Evolutionary conservation across 83 land plant species (phyloP), one percentile per base, ranked within the genome.

Genomic region (Diphasiastrum complanatum): DNA sequence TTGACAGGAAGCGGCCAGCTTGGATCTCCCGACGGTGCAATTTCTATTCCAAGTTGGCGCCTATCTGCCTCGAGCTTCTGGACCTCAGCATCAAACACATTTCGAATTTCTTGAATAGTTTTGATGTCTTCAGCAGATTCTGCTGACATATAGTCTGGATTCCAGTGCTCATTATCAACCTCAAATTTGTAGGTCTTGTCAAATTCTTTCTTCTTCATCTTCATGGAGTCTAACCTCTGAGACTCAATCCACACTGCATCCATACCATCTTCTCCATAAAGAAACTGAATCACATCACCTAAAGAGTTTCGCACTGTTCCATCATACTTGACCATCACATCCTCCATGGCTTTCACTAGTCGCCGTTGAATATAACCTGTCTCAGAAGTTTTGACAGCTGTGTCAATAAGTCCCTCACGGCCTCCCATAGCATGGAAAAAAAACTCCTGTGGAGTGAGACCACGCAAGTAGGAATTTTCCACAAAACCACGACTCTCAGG

Each of bases 361-460:
- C 99, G 81, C 75, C 99, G 78, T 69, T 95, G 99, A n/a, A 95
- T 95, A 67, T 95, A 95, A 0, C 99, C 99, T 34, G 99, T 89
- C 67, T 95, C 99, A 45, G 99, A 90, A 45, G 99, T 95, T 61
- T 95, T 95, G 32, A 95, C 99, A 38, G 99, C 99, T 33, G 99
- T 95, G 75, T 95, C 99, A 47, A 95, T 95, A 40, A 95, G 77
- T 75, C 99, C 99, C 73, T 95, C 96, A 47, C 96, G 79, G 61
- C 96, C 99, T 80, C 99, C 99, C 99, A 95, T 95, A 31, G 99
- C 97, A 76, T 95, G 99, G 53, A 95, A 95, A 55, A 89, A 95
- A 72, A 95, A 95, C 70, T 95, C 99, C 38, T 89, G 99, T 18
- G 99, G 99, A 19, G 99, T 89, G 57, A 95, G 60, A 4, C 99